Evolutionary conservation across 768 basidiomycete species (phyloP), one percentile per base, ranked within the genome.

Genomic region (Pholiota microspora): DNA sequence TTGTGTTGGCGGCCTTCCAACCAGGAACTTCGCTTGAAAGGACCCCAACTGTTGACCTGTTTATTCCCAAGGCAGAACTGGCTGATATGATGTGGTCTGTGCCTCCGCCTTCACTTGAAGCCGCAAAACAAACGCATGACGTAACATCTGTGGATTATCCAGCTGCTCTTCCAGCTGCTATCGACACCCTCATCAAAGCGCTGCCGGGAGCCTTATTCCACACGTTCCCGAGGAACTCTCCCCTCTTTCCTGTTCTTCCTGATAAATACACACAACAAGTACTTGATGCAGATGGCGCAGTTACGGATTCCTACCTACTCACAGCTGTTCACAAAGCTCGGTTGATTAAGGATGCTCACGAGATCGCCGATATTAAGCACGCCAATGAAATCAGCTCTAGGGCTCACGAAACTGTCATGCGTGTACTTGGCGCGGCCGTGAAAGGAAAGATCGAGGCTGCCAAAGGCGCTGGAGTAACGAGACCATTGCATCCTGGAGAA

Each of bases 321-420:
- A 57, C 78, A 1, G 94, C 93, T 0, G 74, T 98, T n/a, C 92
- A 95, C 59, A 77, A 71, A 16, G 85, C 93, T 15, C 80, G 96
- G 7, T 71, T 98, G 32, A 84, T 79, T 56, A 98, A 98, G 72
- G 86, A 86, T 29, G 65, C 72, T 4, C 66, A 77, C 40, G 96
- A 98, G 70, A 83, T 98, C 49, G 76, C 75, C 7, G 71, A 81
- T 50, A 94, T 98, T 65, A 76, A 78, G 51, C 81, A 80, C 49
- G 96, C 96, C 0, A 94, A 92, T 64, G 78, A 80, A 51, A 93
- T 98, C 61, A 92, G 90, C 61, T 92, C 90, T 0, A 78, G 86
- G 2, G 96, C 96, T 4, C 96, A 98, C 60, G 92, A 94, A 69
- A 81, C 84, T 6, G 84, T 98, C 47, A 98, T 98, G 96, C 79